phyloP scores from a whole-genome alignment of 495 filamentous ascomycete genomes.

The Penicillium macrosclerotiorum region DNA sequence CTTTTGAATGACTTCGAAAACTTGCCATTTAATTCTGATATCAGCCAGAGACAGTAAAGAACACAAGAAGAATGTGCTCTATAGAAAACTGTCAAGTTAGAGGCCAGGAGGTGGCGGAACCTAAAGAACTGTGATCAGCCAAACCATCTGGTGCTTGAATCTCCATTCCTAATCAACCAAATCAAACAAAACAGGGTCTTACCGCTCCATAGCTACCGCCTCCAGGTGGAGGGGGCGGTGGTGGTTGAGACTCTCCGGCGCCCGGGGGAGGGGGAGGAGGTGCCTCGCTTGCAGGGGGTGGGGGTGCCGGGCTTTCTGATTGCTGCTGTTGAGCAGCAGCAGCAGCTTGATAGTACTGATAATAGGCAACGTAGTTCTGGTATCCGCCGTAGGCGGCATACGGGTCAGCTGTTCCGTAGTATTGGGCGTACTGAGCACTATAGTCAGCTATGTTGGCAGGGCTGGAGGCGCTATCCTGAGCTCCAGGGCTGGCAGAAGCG shows the following conservation, averaged over 20 bases:
- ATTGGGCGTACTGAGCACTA: constrained; percentile 80
- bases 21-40: constrained; percentile 9
- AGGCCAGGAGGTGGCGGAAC: constrained; percentile 54
- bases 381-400: constrained; percentile 94
- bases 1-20: background rate
- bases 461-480: constrained; percentile 26
- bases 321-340: constrained; percentile 50
- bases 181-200: constrained; percentile 11
- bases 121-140: constrained; percentile 17
- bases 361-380: constrained; percentile 64
- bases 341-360: constrained; percentile 68
- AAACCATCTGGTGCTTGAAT: too few species aligned
- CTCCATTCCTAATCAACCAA: too few species aligned
- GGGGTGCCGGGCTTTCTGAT: constrained; percentile 48
- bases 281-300: constrained; percentile 58
- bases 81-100: constrained; percentile 19
- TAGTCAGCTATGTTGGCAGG: constrained; percentile 55
- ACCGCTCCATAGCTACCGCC: constrained; percentile 68
- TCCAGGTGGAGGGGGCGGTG: constrained; percentile 46
- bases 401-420: constrained; percentile 73
- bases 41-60: background rate
- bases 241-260: too few species aligned
- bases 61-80: background rate
- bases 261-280: constrained; percentile 67
- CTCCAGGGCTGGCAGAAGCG: constrained; percentile 36